Evolutionary conservation across 306 rosid species (phyloP).

Genomic region (Medicago lupulina): DNA sequence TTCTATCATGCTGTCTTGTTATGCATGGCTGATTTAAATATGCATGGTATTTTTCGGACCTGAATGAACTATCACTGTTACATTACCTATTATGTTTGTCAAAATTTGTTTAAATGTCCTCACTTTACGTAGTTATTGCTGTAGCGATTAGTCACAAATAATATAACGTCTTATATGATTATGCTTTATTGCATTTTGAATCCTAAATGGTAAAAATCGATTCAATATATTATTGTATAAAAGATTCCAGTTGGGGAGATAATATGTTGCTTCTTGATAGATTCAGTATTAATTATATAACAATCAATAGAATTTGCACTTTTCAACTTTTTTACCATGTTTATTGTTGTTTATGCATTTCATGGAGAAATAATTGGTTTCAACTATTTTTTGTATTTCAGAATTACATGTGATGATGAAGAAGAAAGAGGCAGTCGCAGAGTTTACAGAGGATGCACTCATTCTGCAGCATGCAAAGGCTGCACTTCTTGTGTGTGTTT

Average conservation of each 20-base stretch:
- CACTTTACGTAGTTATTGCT: not conserved
- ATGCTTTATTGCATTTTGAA: not conserved
- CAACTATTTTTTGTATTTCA: constrained; percentile 36
- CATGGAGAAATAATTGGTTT: constrained; percentile 7
- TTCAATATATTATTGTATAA: not conserved
- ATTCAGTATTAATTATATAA: not conserved
- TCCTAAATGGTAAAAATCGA: not conserved
- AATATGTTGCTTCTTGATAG: not conserved
- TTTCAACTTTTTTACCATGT: not conserved
- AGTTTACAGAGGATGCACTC: constrained; percentile 83
- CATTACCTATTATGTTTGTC: not conserved
- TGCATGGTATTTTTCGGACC: not conserved
- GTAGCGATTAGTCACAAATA: not conserved
- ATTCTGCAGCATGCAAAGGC: constrained; percentile 90
- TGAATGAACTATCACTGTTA: not conserved
- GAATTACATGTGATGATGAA: constrained; percentile 80
- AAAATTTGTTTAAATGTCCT: not conserved
- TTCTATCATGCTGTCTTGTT: not conserved
- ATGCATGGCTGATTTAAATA: not conserved
- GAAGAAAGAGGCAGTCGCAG: constrained; percentile 92
- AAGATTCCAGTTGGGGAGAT: not conserved
- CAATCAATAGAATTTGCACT: not conserved
- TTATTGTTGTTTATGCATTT: constrained; percentile 9
- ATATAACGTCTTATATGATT: not conserved
- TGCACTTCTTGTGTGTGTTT: constrained; percentile 97